These are phyloP conservation scores for Eucalyptus caleyi DNA, from an alignment of 345 rosid genomes.

Conservation along the genomic window DNA sequence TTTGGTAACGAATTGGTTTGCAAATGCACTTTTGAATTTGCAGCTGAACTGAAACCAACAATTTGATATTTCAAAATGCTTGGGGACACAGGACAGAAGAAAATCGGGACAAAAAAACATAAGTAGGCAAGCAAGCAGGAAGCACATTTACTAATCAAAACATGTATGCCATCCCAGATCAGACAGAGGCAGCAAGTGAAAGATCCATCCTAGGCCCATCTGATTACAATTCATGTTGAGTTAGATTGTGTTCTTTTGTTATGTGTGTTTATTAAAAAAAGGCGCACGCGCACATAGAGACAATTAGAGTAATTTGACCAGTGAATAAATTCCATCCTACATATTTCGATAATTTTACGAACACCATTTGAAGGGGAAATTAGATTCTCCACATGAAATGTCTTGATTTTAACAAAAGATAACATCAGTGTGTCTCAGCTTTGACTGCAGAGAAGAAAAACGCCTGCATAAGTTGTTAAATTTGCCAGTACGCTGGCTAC, in stretches of 20 bases:
- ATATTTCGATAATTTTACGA: not conserved
- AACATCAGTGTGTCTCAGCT: not conserved
- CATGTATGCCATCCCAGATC: not conserved
- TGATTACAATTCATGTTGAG: not conserved
- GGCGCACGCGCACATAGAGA: not conserved
- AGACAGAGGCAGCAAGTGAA: not conserved
- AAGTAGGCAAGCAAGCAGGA: not conserved
- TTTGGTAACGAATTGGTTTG: slow-evolving; percentile 15
- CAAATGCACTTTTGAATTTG: slow-evolving; percentile 3
- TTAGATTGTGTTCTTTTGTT: not conserved
- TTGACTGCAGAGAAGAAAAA: not conserved
- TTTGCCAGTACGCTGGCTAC: not conserved
- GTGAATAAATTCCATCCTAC: not conserved
- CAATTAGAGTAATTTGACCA: not conserved
- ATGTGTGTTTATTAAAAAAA: not conserved
- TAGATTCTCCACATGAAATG: not conserved
- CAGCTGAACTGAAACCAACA: slow-evolving; percentile 26
- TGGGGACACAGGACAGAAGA: not conserved
- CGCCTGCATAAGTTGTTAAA: not conserved
- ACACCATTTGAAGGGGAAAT: not conserved
- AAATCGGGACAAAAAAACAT: not conserved
- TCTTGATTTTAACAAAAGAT: not conserved
- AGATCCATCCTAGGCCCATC: not conserved
- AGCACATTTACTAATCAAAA: not conserved
- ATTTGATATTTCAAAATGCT: not conserved